phyloP scores from a whole-genome alignment of 2,329 filamentous ascomycete genomes.

The Sporothrix sp. region DNA sequence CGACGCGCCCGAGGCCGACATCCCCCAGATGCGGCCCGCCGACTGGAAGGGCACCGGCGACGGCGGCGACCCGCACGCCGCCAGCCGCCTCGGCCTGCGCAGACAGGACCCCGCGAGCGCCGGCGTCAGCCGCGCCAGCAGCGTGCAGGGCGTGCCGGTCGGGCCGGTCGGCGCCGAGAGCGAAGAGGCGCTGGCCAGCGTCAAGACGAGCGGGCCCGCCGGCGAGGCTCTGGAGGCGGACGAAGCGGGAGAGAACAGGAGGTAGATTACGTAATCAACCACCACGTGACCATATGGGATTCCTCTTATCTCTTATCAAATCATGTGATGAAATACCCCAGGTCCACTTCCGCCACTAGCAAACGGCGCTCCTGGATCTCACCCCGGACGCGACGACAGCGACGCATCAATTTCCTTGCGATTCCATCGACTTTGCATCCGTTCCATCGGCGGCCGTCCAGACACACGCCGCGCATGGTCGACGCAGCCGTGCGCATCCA shows the following conservation, averaged over 20 bases:
- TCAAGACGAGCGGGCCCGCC: slow-evolving; percentile 23
- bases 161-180: background rate
- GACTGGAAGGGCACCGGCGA: slow-evolving; percentile 66
- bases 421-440: slow-evolving; percentile 17
- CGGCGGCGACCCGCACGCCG: slow-evolving; percentile 35
- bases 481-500: slow-evolving; percentile 12
- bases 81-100: slow-evolving; percentile 60
- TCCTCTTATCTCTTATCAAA: too few species aligned
- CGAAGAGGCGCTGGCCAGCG: slow-evolving; percentile 20
- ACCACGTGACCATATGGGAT: too few species aligned
- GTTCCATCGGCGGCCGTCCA: slow-evolving; percentile 16
- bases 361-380: background rate
- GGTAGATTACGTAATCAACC: background rate
- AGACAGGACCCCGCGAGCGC: slow-evolving; percentile 55
- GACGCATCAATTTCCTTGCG: background rate
- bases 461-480: slow-evolving; percentile 11
- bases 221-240: slow-evolving; percentile 20
- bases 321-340: too few species aligned
- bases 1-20: slow-evolving; percentile 55
- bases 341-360: slow-evolving; percentile 2
- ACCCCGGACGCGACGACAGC: background rate
- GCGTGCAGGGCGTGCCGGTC: slow-evolving; percentile 38
- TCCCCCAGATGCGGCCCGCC: slow-evolving; percentile 59
- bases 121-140: slow-evolving; percentile 63
- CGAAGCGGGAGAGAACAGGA: background rate